Evolutionary conservation across 768 basidiomycete species (phyloP).

Genomic region (Basidioascus undulatus): DNA sequence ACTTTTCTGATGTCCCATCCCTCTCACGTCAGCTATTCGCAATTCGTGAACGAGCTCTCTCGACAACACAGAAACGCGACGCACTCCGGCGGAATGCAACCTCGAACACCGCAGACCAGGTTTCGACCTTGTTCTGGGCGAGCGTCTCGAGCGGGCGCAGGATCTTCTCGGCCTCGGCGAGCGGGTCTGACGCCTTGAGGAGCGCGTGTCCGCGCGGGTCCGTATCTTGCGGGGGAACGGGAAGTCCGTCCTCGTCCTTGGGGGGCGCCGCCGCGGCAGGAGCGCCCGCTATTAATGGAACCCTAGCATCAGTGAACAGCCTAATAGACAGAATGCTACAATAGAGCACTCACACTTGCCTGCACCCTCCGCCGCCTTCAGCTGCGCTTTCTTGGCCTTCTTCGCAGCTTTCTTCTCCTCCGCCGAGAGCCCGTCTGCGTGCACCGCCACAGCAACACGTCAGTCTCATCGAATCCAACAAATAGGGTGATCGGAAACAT

Average conservation of each 20-base stretch:
- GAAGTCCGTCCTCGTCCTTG: slow-evolving; percentile 47
- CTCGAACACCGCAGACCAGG: slow-evolving; percentile 54
- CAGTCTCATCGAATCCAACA: too few species aligned
- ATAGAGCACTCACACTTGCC: slow-evolving; percentile 29
- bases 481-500: background rate
- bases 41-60: too few species aligned
- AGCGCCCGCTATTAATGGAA: background rate
- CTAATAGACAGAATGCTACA: too few species aligned
- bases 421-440: slow-evolving; percentile 31
- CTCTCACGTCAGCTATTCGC: too few species aligned
- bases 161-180: slow-evolving; percentile 52
- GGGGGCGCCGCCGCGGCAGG: slow-evolving; percentile 20
- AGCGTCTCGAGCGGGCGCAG: slow-evolving; percentile 36
- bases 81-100: slow-evolving; percentile 57
- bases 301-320: too few species aligned
- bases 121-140: slow-evolving; percentile 31
- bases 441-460: too few species aligned
- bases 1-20: slow-evolving; percentile 32
- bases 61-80: slow-evolving; percentile 12
- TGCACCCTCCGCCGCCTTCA: slow-evolving; percentile 28
- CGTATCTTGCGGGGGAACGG: slow-evolving; percentile 38
- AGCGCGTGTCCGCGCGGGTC: too few species aligned
- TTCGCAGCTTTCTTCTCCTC: slow-evolving; percentile 62
- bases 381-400: slow-evolving; percentile 45
- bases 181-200: slow-evolving; percentile 50